Evolutionary conservation across 2,329 filamentous ascomycete genomes (phyloP).

Genomic region (Sarocladium kiliense): DNA sequence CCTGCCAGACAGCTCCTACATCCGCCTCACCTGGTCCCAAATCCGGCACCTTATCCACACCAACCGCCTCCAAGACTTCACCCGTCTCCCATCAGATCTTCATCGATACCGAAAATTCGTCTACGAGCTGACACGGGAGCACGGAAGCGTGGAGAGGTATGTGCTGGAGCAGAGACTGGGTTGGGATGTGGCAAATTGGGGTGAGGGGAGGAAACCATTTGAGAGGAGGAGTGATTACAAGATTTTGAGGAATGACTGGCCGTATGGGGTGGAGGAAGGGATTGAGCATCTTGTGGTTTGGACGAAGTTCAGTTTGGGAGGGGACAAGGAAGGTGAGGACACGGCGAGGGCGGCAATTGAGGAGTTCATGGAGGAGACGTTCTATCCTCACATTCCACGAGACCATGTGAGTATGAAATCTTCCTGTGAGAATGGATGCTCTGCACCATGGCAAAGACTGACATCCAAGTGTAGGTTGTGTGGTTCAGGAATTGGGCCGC

Average conservation of each 20-base stretch:
- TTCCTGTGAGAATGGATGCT: no score
- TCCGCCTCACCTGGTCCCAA: constrained; percentile 61
- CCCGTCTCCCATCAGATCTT: constrained; percentile 70
- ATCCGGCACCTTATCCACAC: constrained; percentile 56
- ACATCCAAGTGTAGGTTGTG: no score
- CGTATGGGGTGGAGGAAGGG: constrained; percentile 73
- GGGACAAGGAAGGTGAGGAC: constrained; percentile 58
- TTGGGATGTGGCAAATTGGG: constrained; percentile 46
- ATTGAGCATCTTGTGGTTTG: constrained; percentile 87
- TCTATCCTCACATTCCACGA: constrained; percentile 46
- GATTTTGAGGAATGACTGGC: constrained; percentile 88
- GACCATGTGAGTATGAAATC: constrained; percentile 47
- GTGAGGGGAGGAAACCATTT: constrained; percentile 31
- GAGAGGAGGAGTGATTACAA: constrained; percentile 54
- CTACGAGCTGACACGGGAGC: constrained; percentile 54
- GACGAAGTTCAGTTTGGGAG: constrained; percentile 80
- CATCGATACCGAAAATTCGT: constrained; percentile 72
- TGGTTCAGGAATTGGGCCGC: constrained; percentile 73
- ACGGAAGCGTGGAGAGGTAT: constrained; percentile 76
- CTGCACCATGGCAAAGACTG: no score
- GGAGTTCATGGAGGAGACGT: constrained; percentile 62
- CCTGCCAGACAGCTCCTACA: constrained; percentile 64
- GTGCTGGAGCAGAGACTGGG: constrained; percentile 63
- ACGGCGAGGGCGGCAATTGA: constrained; percentile 61
- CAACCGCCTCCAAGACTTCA: constrained; percentile 72